Evolutionary conservation across 768 basidiomycete species (phyloP).

Genomic region (Lactarius quietus): DNA sequence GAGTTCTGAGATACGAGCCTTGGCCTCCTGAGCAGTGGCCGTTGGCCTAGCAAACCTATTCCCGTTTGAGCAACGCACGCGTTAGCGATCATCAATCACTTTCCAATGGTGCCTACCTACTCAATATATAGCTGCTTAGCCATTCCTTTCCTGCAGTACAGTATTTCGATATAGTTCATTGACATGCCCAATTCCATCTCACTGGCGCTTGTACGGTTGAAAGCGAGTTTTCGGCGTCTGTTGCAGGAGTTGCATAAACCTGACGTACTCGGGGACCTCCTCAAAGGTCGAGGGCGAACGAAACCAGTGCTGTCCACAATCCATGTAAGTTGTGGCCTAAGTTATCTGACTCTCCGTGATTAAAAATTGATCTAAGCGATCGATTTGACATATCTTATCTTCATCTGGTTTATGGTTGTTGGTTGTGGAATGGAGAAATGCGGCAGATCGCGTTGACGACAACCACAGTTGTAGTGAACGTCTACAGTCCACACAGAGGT

Average conservation of each 20-base stretch:
- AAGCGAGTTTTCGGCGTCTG: constrained; percentile 88
- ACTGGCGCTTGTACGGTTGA: constrained; percentile 34
- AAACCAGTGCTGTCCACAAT: background rate
- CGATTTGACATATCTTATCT: background rate
- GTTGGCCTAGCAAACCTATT: too few relatives aligned
- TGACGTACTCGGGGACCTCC: constrained; percentile 87
- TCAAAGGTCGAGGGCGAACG: constrained; percentile 74
- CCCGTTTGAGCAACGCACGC: too few relatives aligned
- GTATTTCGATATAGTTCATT: background rate
- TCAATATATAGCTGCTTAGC: too few relatives aligned
- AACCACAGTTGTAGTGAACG: background rate
- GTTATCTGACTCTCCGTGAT: too few relatives aligned
- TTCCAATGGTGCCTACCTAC: too few relatives aligned
- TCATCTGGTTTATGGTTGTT: background rate
- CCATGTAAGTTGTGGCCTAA: background rate
- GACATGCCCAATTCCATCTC: background rate
- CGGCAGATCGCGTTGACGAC: background rate
- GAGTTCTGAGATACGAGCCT: too few relatives aligned
- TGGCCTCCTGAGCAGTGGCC: too few relatives aligned
- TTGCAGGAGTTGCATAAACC: constrained; percentile 95
- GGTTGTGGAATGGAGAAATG: background rate
- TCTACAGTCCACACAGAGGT: background rate
- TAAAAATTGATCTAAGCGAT: background rate
- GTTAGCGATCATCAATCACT: too few relatives aligned
- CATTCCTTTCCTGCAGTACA: too few relatives aligned